These are phyloP conservation scores for Beauveria scarabaeidicola DNA, from an alignment of 2,329 filamentous ascomycete genomes.

Conservation along the genomic window DNA sequence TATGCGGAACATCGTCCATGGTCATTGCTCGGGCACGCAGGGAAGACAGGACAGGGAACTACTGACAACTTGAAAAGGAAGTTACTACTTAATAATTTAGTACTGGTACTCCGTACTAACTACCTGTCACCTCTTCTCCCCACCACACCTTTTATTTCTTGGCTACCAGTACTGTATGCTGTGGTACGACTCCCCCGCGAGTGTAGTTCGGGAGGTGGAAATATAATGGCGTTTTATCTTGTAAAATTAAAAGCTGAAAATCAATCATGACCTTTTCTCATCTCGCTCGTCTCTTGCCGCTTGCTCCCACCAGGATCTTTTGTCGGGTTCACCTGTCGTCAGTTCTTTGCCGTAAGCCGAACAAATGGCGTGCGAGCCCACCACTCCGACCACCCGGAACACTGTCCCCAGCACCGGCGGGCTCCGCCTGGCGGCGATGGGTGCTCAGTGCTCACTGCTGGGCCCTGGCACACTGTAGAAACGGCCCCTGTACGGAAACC, in stretches of 20 bases:
- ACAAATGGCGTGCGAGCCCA: constrained; percentile 1
- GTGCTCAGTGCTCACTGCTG: neutral
- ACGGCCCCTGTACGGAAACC: neutral
- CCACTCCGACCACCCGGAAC: constrained; percentile 2
- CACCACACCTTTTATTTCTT: neutral
- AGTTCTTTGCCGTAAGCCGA: neutral
- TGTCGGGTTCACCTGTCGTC: neutral
- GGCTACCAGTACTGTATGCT: neutral
- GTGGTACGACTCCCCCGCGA: neutral
- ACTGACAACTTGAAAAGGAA: no score
- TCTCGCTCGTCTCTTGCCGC: neutral
- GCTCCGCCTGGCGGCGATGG: neutral
- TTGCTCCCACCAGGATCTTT: neutral
- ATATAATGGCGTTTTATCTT: neutral
- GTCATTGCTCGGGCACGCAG: no score
- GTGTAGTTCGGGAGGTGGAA: neutral
- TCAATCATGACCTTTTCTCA: no score
- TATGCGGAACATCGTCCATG: constrained; percentile 7
- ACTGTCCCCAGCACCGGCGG: neutral
- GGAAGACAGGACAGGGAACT: no score
- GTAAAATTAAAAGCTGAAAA: neutral
- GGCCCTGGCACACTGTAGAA: no score
- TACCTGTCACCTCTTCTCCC: neutral
- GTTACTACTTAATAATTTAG: no score
- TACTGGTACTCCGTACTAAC: no score